Conservation (phyloP, 352 stramenopile species). For the Peronospora tabacina region DNA sequence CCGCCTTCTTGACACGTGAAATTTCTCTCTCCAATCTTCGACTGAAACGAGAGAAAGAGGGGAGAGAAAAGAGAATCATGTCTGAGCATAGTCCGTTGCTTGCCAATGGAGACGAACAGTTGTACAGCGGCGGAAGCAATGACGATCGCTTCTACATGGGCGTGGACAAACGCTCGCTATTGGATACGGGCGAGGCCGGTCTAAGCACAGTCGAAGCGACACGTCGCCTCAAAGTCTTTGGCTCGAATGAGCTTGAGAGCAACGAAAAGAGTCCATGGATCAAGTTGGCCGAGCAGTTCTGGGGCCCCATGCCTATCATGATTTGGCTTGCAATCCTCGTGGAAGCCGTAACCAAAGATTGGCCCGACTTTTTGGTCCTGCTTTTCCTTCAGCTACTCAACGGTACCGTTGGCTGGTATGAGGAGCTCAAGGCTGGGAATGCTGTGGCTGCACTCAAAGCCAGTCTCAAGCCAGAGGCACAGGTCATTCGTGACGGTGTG, state of each 20-base stretch:
- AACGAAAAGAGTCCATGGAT: conserved; percentile 43
- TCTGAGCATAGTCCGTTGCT: conserved; percentile 60
- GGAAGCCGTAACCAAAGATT: conserved; percentile 49
- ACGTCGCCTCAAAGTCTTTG: conserved; percentile 74
- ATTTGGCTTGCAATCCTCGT: conserved; percentile 88
- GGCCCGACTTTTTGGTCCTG: conserved; percentile 58
- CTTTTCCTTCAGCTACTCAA: conserved; percentile 69
- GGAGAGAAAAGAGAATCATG: conserved; percentile 6
- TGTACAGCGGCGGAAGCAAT: conserved; percentile 30
- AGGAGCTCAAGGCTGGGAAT: conserved; percentile 75
- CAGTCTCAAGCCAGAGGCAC: conserved; percentile 75
- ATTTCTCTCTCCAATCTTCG: neutral
- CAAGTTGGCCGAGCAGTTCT: conserved; percentile 62
- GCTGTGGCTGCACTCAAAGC: conserved; percentile 84
- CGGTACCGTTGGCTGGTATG: conserved; percentile 61
- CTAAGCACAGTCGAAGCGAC: conserved; percentile 77
- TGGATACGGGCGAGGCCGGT: conserved; percentile 58
- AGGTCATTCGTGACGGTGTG: conserved; percentile 85
- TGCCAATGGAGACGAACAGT: conserved; percentile 29
- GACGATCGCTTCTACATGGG: conserved; percentile 76
- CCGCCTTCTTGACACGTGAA: neutral
- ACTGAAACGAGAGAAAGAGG: neutral
- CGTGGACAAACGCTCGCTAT: conserved; percentile 67
- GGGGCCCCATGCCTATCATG: conserved; percentile 86
- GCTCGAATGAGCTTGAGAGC: conserved; percentile 77